Evolutionary conservation across 148 eudicot species (phyloP).

Genomic region (Amaranthus hypochondriacus): DNA sequence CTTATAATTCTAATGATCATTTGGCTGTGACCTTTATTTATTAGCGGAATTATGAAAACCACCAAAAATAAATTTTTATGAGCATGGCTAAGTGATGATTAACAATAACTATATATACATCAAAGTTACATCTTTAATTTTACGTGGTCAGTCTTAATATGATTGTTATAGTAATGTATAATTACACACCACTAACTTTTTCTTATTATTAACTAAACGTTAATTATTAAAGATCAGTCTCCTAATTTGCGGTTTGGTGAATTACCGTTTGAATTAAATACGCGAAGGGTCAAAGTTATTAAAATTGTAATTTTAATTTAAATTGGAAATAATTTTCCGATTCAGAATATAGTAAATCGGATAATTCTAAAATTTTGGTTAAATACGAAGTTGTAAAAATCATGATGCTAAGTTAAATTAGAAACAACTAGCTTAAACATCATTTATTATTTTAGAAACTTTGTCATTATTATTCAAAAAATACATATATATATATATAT

Average conservation of each 20-base stretch:
- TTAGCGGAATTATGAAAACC: slow-evolving; percentile 8
- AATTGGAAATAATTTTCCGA: too few species aligned
- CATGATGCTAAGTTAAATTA: too few species aligned
- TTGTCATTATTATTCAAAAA: too few species aligned
- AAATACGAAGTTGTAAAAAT: too few species aligned
- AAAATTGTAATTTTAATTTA: too few species aligned
- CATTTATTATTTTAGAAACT: too few species aligned
- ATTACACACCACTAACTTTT: slow-evolving; percentile 4
- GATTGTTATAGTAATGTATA: slow-evolving; percentile 1
- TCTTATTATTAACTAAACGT: neutral
- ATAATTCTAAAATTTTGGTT: too few species aligned
- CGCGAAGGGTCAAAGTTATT: too few species aligned
- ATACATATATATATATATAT: too few species aligned
- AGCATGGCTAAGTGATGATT: slow-evolving; percentile 10
- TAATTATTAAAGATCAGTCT: neutral
- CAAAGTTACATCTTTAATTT: neutral
- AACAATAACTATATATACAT: neutral
- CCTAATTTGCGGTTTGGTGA: neutral
- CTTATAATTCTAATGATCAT: neutral
- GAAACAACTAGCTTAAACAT: too few species aligned
- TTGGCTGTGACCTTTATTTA: neutral
- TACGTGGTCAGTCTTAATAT: slow-evolving; percentile 4
- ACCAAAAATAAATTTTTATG: neutral
- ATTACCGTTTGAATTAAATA: neutral
- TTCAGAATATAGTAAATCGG: too few species aligned